These are phyloP conservation scores for Coniella lustricola DNA, from an alignment of 2,329 filamentous ascomycete genomes.

Conservation along the genomic window DNA sequence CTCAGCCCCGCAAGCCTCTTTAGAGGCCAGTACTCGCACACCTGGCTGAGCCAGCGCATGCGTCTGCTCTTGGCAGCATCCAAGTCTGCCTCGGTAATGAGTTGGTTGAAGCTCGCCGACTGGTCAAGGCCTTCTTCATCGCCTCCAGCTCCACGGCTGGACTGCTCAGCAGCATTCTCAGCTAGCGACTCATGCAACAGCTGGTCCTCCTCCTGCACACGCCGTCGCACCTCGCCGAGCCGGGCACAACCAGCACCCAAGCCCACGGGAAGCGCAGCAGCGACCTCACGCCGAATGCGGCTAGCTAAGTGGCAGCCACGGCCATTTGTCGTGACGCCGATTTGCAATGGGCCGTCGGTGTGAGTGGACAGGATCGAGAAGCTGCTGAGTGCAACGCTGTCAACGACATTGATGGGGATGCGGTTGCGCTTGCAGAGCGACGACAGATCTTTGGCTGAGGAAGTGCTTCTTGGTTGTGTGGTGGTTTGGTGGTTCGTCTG, in stretches of 20 bases:
- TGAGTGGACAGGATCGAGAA: conserved; percentile 87
- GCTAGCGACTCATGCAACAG: conserved; percentile 25
- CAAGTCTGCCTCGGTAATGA: conserved; percentile 67
- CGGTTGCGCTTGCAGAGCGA: conserved; percentile 68
- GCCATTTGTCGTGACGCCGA: conserved; percentile 93
- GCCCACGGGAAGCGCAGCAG: conserved; percentile 65
- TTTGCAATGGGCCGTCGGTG: conserved; percentile 82
- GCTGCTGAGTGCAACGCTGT: conserved; percentile 78
- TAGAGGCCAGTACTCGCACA: conserved; percentile 98
- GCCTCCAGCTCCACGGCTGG: conserved; percentile 26
- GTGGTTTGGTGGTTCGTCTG: conserved; percentile 35
- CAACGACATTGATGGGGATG: conserved; percentile 89
- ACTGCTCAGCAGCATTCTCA: conserved; percentile 17
- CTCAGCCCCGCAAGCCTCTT: conserved; percentile 71
- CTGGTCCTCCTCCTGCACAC: conserved; percentile 69
- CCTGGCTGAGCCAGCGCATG: conserved; percentile 88
- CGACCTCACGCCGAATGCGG: conserved; percentile 81
- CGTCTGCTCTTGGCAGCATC: conserved; percentile 71
- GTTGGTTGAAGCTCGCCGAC: conserved; percentile 72
- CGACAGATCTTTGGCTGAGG: conserved; percentile 50
- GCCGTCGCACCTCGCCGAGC: conserved; percentile 64
- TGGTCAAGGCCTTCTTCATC: conserved; percentile 66
- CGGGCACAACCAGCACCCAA: conserved; percentile 72
- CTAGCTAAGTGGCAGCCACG: conserved; percentile 90
- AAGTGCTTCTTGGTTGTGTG: conserved; percentile 13